Conservation (phyloP, 768 basidiomycete genomes). For the Coprinellus micaceus region DNA sequence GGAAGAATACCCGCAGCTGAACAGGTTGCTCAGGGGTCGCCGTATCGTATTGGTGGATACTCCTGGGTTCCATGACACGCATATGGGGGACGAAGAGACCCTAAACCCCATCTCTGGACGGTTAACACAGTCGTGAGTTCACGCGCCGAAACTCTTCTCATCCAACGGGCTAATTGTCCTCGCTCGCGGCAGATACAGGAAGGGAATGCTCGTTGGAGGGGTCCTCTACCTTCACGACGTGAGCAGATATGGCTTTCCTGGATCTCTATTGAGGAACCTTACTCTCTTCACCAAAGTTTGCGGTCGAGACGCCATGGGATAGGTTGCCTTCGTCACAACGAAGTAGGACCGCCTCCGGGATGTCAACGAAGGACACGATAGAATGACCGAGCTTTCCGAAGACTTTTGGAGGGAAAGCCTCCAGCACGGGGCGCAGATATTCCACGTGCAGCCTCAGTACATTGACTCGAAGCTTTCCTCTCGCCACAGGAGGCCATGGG, state of each 20-base stretch:
- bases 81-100: neutral
- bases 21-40: neutral
- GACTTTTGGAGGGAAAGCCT: too few species aligned
- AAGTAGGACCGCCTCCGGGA: slow-evolving; percentile 6
- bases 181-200: slow-evolving; percentile 2
- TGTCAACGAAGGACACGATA: too few species aligned
- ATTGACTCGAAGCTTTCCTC: too few species aligned
- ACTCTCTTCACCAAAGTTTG: slow-evolving; percentile 11
- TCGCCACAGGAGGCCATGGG: too few species aligned
- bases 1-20: neutral
- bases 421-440: too few species aligned
- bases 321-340: slow-evolving; percentile 9
- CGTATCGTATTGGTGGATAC: slow-evolving; percentile 6
- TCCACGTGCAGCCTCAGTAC: too few species aligned
- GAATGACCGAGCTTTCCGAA: too few species aligned
- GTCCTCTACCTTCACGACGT: slow-evolving; percentile 12
- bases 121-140: neutral
- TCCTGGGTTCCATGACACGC: slow-evolving; percentile 8
- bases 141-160: neutral
- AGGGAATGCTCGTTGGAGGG: slow-evolving; percentile 5
- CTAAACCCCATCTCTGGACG: neutral
- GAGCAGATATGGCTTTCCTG: slow-evolving; percentile 3
- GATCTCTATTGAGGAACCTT: neutral
- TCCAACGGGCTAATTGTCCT: too few species aligned
- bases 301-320: neutral